Percentiles rank a stretch among this genome's conserved stretches.
These are phyloP conservation scores for Penicillium tannophilum DNA, from an alignment of 495 filamentous ascomycete genomes.

Conservation along the genomic window DNA sequence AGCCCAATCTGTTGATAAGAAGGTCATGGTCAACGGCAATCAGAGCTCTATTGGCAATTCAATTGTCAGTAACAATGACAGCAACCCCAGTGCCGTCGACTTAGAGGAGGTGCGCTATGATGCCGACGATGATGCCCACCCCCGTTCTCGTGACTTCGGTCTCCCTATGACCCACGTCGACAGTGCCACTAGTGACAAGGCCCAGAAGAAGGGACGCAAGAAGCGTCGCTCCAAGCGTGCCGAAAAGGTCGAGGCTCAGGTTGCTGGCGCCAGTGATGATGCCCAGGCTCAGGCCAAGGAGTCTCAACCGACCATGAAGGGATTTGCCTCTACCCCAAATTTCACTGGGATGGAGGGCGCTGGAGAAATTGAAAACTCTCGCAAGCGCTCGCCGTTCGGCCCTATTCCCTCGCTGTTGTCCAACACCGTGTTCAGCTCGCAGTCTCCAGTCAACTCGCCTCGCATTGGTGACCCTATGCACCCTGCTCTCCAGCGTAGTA, in stretches of 20 bases:
- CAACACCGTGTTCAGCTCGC: conserved; percentile 64
- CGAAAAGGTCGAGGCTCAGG: conserved; percentile 10
- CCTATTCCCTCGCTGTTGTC: conserved; percentile 64
- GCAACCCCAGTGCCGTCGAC: conserved; percentile 34
- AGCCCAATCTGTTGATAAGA: conserved; percentile 28
- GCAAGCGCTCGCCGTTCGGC: conserved; percentile 40
- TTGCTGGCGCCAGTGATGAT: not conserved
- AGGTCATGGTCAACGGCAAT: conserved; percentile 28
- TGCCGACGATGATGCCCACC: conserved; percentile 27
- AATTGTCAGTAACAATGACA: conserved; percentile 39
- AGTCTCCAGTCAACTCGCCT: conserved; percentile 36
- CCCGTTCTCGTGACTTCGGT: conserved; percentile 39
- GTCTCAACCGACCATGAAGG: conserved; percentile 16
- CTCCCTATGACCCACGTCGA: conserved; percentile 15
- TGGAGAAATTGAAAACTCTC: conserved; percentile 22
- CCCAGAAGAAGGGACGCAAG: conserved; percentile 33
- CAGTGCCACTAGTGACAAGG: conserved; percentile 24
- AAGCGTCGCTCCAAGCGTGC: conserved; percentile 30
- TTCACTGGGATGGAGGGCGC: conserved; percentile 14
- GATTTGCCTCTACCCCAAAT: conserved; percentile 18
- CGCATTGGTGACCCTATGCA: conserved; percentile 35
- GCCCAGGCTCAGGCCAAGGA: not conserved
- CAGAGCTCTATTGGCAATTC: conserved; percentile 30
- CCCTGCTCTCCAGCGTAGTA: conserved; percentile 71
- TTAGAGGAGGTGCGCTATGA: conserved; percentile 38